Evolutionary conservation across 73 alveolate species (phyloP).

Genomic region (Diophrys sp.): DNA sequence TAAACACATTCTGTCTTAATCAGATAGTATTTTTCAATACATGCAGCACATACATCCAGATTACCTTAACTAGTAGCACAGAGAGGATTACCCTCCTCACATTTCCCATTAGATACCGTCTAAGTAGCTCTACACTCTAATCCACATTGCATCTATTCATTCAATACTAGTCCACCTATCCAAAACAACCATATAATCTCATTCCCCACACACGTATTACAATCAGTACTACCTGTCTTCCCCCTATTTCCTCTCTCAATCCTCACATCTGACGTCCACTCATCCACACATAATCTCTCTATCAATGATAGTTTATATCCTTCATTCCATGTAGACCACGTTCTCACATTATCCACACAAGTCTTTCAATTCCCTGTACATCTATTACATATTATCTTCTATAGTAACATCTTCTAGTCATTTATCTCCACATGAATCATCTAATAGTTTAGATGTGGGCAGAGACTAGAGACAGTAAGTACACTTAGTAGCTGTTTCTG

Average conservation of each 20-base stretch:
- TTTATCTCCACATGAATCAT: neutral
- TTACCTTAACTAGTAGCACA: slow-evolving; percentile 45
- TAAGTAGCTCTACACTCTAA: slow-evolving; percentile 21
- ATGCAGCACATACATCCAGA: slow-evolving; percentile 38
- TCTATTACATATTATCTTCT: slow-evolving; percentile 27
- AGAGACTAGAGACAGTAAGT: neutral
- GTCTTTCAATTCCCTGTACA: slow-evolving; percentile 42
- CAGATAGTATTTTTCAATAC: slow-evolving; percentile 22
- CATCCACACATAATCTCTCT: slow-evolving; percentile 10
- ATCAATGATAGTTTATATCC: slow-evolving; percentile 22
- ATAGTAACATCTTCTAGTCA: neutral
- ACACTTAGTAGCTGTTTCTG: neutral
- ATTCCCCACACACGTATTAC: slow-evolving; percentile 52
- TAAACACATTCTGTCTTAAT: slow-evolving; percentile 41
- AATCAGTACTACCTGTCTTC: slow-evolving; percentile 14
- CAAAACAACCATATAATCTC: slow-evolving; percentile 45
- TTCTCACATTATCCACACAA: slow-evolving; percentile 18
- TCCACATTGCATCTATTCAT: slow-evolving; percentile 28
- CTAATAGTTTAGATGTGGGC: neutral
- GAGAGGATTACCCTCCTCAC: slow-evolving; percentile 33
- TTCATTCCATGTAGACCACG: slow-evolving; percentile 10
- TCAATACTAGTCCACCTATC: slow-evolving; percentile 20
- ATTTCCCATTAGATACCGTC: slow-evolving; percentile 15
- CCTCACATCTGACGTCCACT: slow-evolving; percentile 27
- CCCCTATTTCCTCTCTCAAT: slow-evolving; percentile 22